Base-by-base conservation (phyloP, 2,329 filamentous ascomycete species). In the Colletotrichum agaves region DNA sequence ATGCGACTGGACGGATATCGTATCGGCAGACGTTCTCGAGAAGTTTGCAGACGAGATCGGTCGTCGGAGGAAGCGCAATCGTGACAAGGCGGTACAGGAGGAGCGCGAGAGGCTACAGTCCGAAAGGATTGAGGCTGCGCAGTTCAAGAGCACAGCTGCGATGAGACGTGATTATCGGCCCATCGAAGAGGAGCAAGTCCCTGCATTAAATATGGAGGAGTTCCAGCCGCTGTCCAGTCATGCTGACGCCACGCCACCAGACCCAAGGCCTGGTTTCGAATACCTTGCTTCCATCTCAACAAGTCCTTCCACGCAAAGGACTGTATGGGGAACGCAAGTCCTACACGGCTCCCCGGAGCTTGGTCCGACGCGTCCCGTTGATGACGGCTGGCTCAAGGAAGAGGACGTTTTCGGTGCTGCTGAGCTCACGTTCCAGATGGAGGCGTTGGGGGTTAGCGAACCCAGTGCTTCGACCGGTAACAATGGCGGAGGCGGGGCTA, bases 1-100 rank as follows among this genome's bases (percentile, higher is more conserved):
- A 79, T 98, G 94, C 75, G 94, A 98, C 77, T 98, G 94, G 94
- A 94, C 93, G 3, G 94, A 97, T 72, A 92, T 96, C 41, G 92
- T 98, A 5, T 86, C 89, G 3, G 84, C 89, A 1, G 90, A 93
- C 57, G 86, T 93, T 3, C 82, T 98, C n/a, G 89, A 89, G 43
- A 85, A 86, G 1, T 98, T 97, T 78, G 83, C 85, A n/a, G 80
- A 84, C 0, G 93, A 97, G 67, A 91, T 96, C 60, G 91, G 93
- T 71, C 86, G 88, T 63, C 86, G 94, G 60, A 85, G 93, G 63
- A 93, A 91, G 78, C 86, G 87, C 61, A 94, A 97, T 73, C 84
- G 85, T 5, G 94, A 97, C 72, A 97, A 97, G 78, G 93, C 93
- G 67, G 87, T 87, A 0, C 90, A 92, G 67, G 94, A 98, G 76